Conservation (phyloP, 345 rosid genomes). For the Boechera retrofracta region DNA sequence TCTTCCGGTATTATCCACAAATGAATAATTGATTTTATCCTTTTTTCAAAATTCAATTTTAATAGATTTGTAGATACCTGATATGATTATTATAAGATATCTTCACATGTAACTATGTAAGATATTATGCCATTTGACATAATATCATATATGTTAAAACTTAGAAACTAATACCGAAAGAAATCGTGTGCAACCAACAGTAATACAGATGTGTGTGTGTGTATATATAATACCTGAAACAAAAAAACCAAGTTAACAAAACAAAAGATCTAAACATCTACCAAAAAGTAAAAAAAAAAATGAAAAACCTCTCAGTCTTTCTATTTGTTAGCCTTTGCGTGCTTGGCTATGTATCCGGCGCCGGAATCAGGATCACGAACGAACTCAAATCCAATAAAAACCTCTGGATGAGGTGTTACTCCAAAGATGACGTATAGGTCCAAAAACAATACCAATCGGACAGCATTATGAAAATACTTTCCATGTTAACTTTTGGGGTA, state of each 20-base stretch:
- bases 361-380: background rate
- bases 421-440: background rate
- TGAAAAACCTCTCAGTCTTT: background rate
- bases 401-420: background rate
- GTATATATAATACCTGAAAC: background rate
- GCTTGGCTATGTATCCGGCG: conserved; percentile 18
- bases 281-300: background rate
- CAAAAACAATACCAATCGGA: conserved; percentile 1
- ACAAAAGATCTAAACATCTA: background rate
- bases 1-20: no score
- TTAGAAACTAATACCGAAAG: background rate
- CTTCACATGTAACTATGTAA: no score
- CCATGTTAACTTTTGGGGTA: background rate
- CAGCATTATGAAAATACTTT: background rate
- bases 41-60: no score
- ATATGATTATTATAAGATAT: no score
- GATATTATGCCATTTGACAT: no score
- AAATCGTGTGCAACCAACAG: background rate
- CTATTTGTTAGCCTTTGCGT: conserved; percentile 9
- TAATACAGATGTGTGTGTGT: background rate
- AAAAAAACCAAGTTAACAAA: background rate
- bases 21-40: no score
- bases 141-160: background rate
- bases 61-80: no score
- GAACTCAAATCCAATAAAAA: conserved; percentile 18